Base-by-base conservation (phyloP, 176 grass and related monocot species). In the Aegilops speltoides region DNA sequence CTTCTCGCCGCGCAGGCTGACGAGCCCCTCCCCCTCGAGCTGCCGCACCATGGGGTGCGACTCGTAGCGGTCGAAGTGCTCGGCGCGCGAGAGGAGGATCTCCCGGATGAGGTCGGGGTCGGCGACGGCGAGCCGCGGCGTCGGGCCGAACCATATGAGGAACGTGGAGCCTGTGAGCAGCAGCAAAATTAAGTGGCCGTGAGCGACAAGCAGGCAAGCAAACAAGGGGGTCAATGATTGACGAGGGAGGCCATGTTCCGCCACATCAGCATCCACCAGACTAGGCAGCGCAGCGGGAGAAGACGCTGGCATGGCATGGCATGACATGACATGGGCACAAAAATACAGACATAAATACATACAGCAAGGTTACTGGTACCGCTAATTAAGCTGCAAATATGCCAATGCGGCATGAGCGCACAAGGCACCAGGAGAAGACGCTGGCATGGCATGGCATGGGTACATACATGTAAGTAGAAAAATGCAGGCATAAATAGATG, bases 91-190 rank as follows among this genome's bases (percentile, higher is more conserved):
- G 64, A 96, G 77, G 34, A 98, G 61, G 64, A 98, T 93, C 89
- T 98, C 96, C 60, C 96, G 78, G 89, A 98, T 95, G 86, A 98
- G 92, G 75, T 98, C 91, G 6, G 93, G 96, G 79, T 98, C 93
- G 54, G 93, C 92, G 68, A 98, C 87, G 79, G 96, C 89, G 59
- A 98, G 88, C 33, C 96, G 87, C 13, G 96, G 86, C 48, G 96
- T 98, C 4, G 96, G 96, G 24, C 96, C 96, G 48, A 98, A 98
- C 91, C 93, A 98, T 50, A 98, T 85, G 59, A 98, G 88, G 82
- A 98, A 95, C 72, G 93, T 98, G 77, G 96, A 90, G n/a, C 96
- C 96, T 98, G 85, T 15, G 31, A 56, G 6, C 8, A 67, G 0
- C n/a, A 77, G 65, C 60, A 80, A 72, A 26, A 67, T 59, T 22